Evolutionary conservation across 2,329 filamentous ascomycete genomes (phyloP), one percentile per base, ranked within the genome.

Genomic region (Colletotrichum agaves): DNA sequence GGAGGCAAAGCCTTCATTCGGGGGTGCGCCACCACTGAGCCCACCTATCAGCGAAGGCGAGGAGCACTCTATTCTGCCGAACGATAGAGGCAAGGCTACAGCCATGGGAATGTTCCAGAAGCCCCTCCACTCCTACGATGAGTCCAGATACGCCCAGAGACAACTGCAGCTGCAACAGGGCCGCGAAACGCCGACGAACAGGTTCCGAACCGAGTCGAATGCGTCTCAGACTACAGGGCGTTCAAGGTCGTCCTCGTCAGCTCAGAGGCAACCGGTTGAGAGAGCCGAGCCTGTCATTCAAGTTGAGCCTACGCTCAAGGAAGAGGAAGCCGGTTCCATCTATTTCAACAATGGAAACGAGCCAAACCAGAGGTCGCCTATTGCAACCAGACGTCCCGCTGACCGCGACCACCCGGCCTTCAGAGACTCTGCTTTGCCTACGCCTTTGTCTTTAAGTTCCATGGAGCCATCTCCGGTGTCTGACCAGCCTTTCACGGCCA

Each of bases 71-170:
- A 77, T 86, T 1, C 83, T 97, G 13, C 90, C 92, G 0, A 89
- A 90, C 70, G 94, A 97, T 72, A 84, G 88, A 52, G 93, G 92
- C 58, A 97, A 96, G 75, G 92, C 93, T 5, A 97, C 93, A 0
- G 91, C 93, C 1, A 79, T 84, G 73, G 83, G 83, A 19, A 80
- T 86, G 23, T 85, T 87, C 67, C 91, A 91, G 71, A 93, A 93
- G 75, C 92, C 94, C 1, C 80, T 83, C 2, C 87, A 91, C 57
- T 87, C 89, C 7, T 97, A 96, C 72, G 93, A 97, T 73, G 94
- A 98, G 74, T 88, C 91, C 19, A 92, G 93, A 74, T 98, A 93
- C 74, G 87, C 92, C 5, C 91, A 97, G 75, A 88, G 93, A 49
- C 92, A 97, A 74, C 82, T 92, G 53, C 92, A 94, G 76, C 87